Evolutionary conservation across 371 early-diverging fungal species (phyloP).

Genomic region (Mortierella sp.): DNA sequence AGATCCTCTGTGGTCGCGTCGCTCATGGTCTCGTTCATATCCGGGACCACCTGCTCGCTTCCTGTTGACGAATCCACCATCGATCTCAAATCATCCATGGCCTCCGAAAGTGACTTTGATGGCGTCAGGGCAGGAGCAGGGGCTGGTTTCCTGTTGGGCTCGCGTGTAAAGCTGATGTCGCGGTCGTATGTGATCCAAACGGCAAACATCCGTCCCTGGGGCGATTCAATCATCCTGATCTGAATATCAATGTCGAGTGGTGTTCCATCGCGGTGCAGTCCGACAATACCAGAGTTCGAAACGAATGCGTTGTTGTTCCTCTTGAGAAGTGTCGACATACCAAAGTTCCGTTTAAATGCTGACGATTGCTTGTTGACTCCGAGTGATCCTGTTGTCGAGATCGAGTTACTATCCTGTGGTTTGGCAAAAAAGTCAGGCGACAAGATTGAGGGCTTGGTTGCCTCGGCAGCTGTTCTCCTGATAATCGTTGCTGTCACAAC

Average conservation of each 20-base stretch:
- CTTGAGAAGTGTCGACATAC: constrained; percentile 58
- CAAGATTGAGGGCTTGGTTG: constrained; percentile 49
- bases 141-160: constrained; percentile 36
- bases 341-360: constrained; percentile 53
- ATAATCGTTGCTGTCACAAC: constrained; percentile 60
- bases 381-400: constrained; percentile 5
- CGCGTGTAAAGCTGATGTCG: constrained; percentile 65
- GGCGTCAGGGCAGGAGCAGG: constrained; percentile 12
- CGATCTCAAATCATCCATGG: constrained; percentile 35
- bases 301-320: constrained; percentile 40
- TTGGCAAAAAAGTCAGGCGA: constrained; percentile 55
- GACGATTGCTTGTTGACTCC: constrained; percentile 18
- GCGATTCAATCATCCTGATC: constrained; percentile 68
- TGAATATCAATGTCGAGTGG: constrained; percentile 75
- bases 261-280: constrained; percentile 77
- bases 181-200: constrained; percentile 82
- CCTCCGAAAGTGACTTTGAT: constrained; percentile 16
- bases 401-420: constrained; percentile 21
- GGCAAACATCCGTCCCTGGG: constrained; percentile 69
- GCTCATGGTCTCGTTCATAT: constrained; percentile 11
- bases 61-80: constrained; percentile 6
- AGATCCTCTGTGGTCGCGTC: constrained; percentile 1
- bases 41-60: constrained; percentile 45
- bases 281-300: constrained; percentile 67
- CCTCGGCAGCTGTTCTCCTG: constrained; percentile 55